Conservation (phyloP, 2,329 filamentous ascomycete species). For the Aspergillus cejpii region DNA sequence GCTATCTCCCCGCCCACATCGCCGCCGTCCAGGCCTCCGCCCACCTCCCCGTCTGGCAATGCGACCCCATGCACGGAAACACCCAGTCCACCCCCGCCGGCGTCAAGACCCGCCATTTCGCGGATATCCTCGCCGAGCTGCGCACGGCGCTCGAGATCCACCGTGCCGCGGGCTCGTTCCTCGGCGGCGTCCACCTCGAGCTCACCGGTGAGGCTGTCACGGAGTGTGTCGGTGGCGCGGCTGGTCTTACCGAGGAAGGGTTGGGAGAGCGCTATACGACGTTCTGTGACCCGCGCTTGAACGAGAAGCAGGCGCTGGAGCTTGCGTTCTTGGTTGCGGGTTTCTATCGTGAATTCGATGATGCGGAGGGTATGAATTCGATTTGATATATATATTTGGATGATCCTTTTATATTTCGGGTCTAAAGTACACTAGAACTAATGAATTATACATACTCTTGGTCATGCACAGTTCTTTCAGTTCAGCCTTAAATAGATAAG, state of each 20-base stretch:
- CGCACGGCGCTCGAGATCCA: constrained; percentile 78
- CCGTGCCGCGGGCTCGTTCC: constrained; percentile 71
- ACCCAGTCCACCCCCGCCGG: constrained; percentile 61
- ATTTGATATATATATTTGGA: too few species aligned
- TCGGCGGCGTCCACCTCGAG: constrained; percentile 92
- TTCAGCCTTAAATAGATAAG: too few species aligned
- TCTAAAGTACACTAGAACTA: too few species aligned
- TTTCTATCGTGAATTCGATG: constrained; percentile 55
- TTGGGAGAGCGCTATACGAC: constrained; percentile 86
- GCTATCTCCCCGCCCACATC: constrained; percentile 77
- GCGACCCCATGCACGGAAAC: constrained; percentile 96
- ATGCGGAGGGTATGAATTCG: constrained; percentile 16
- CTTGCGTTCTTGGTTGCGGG: constrained; percentile 88
- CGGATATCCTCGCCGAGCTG: constrained; percentile 81
- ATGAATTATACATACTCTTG: too few species aligned
- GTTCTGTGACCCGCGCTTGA: constrained; percentile 90
- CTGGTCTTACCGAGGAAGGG: constrained; percentile 79
- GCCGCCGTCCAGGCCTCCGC: constrained; percentile 75
- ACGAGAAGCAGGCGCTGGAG: constrained; percentile 96
- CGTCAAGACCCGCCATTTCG: constrained; percentile 89
- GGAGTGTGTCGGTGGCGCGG: constrained; percentile 87
- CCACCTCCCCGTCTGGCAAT: constrained; percentile 85
- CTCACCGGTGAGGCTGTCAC: constrained; percentile 94
- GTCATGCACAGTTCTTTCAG: too few species aligned
- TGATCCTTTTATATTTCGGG: too few species aligned